Conservation (phyloP, 805 yeast species). For the Wickerhamomyces bisporus region DNA sequence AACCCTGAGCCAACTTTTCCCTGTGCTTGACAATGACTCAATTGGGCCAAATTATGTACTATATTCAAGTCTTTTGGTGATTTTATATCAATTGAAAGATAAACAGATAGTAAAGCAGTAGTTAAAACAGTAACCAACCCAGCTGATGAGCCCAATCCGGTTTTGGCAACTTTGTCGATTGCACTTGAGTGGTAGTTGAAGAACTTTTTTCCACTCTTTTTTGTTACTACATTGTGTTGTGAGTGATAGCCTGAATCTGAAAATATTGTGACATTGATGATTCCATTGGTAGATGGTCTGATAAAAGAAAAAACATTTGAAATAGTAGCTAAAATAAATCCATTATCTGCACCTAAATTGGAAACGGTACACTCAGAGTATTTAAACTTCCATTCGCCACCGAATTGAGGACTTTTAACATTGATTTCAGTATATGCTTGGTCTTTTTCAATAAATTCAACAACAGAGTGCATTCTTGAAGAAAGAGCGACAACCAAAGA, state of each 20-base stretch:
- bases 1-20: slow-evolving; percentile 95
- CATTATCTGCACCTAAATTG: slow-evolving; percentile 42
- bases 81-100: slow-evolving; percentile 29
- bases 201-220: slow-evolving; percentile 29
- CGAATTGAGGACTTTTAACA: slow-evolving; percentile 74
- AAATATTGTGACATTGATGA: slow-evolving; percentile 50
- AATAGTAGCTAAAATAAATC: slow-evolving; percentile 68
- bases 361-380: slow-evolving; percentile 24
- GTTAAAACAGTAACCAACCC: slow-evolving; percentile 81
- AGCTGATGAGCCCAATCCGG: slow-evolving; percentile 96
- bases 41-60: slow-evolving; percentile 84
- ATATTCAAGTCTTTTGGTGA: slow-evolving; percentile 24
- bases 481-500: slow-evolving; percentile 86
- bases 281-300: slow-evolving; percentile 20
- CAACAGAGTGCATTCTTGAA: slow-evolving; percentile 81
- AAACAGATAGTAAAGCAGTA: slow-evolving; percentile 56
- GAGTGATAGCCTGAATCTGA: slow-evolving; percentile 92
- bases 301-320: slow-evolving; percentile 51
- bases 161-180: slow-evolving; percentile 77
- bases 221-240: slow-evolving; percentile 41
- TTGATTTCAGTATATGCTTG: slow-evolving; percentile 24
- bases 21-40: slow-evolving; percentile 91
- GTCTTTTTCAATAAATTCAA: slow-evolving; percentile 14
- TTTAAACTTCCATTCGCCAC: slow-evolving; percentile 58
- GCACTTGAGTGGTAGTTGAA: slow-evolving; percentile 58